phyloP scores from a whole-genome alignment of 2,329 filamentous ascomycete species.

The Verticillium nonalfalfae region DNA sequence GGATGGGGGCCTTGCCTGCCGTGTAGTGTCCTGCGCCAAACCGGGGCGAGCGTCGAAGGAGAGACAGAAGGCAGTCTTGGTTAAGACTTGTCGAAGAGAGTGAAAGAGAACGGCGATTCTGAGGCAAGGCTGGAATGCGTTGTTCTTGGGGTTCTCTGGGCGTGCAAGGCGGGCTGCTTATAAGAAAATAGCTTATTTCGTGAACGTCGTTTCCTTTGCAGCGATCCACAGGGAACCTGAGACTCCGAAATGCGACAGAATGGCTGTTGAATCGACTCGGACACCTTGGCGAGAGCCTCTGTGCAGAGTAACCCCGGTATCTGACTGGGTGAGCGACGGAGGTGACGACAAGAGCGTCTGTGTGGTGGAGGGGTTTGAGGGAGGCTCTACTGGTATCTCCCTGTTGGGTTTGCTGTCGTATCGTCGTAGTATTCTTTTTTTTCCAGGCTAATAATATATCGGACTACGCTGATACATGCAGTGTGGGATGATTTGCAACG shows the following conservation, averaged over 20 bases:
- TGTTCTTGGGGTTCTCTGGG: background rate
- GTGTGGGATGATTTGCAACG: background rate
- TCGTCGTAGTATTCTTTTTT: background rate
- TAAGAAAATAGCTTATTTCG: background rate
- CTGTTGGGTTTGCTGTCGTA: background rate
- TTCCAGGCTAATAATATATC: background rate
- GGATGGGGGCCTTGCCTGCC: background rate
- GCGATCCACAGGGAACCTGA: slow-evolving; percentile 2
- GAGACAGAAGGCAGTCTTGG: background rate
- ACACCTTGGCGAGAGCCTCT: slow-evolving; percentile 1
- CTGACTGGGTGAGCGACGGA: background rate
- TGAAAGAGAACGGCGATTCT: background rate
- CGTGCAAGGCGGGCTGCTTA: background rate
- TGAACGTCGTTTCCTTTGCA: background rate
- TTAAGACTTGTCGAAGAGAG: background rate
- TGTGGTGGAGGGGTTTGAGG: background rate
- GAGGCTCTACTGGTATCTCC: background rate
- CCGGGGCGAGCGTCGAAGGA: background rate
- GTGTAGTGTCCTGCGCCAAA: slow-evolving; percentile 1
- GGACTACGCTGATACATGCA: slow-evolving; percentile 1
- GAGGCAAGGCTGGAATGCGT: background rate
- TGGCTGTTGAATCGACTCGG: slow-evolving; percentile 1
- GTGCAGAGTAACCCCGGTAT: background rate
- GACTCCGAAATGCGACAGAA: background rate
- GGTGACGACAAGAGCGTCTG: background rate